Evolutionary conservation across 2,329 filamentous ascomycete genomes (phyloP).

Genomic region (Dactylellina drechsleri): DNA sequence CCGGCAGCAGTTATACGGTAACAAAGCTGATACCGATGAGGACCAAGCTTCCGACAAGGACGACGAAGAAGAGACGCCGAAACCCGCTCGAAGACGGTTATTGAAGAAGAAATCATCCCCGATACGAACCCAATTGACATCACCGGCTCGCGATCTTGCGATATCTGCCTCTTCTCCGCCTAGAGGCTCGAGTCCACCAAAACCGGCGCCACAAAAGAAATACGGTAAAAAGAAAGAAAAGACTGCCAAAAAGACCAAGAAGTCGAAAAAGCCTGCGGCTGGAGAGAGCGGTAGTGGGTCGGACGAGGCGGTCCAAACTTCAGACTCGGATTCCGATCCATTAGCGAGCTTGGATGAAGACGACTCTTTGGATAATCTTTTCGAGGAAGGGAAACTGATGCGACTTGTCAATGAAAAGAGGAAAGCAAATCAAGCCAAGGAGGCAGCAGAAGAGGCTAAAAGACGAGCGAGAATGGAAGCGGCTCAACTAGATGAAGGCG

Average conservation of each 20-base stretch:
- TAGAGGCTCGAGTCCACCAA: slow-evolving; percentile 50
- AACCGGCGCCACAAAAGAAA: slow-evolving; percentile 56
- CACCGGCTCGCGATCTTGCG: slow-evolving; percentile 58
- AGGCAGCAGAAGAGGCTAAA: slow-evolving; percentile 67
- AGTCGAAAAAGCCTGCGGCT: slow-evolving; percentile 64
- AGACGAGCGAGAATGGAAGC: slow-evolving; percentile 58
- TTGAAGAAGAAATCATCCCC: slow-evolving; percentile 58
- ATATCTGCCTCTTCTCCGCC: slow-evolving; percentile 59
- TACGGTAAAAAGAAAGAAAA: slow-evolving; percentile 60
- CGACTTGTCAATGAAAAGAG: slow-evolving; percentile 79
- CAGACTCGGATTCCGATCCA: slow-evolving; percentile 28
- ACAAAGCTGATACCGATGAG: not conserved
- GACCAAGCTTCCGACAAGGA: slow-evolving; percentile 21
- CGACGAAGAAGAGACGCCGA: slow-evolving; percentile 63
- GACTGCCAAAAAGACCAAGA: slow-evolving; percentile 56
- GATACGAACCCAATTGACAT: slow-evolving; percentile 50
- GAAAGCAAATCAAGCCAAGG: slow-evolving; percentile 74
- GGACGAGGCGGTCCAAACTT: slow-evolving; percentile 23
- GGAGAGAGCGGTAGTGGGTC: slow-evolving; percentile 55
- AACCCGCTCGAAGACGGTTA: slow-evolving; percentile 62
- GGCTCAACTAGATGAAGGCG: slow-evolving; percentile 55
- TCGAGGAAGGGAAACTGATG: slow-evolving; percentile 72
- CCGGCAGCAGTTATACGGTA: slow-evolving; percentile 21
- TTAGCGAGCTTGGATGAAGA: slow-evolving; percentile 54
- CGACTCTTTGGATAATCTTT: slow-evolving; percentile 55